Base-by-base conservation (phyloP, 805 yeast species). In the Spathaspora gorwiae region DNA sequence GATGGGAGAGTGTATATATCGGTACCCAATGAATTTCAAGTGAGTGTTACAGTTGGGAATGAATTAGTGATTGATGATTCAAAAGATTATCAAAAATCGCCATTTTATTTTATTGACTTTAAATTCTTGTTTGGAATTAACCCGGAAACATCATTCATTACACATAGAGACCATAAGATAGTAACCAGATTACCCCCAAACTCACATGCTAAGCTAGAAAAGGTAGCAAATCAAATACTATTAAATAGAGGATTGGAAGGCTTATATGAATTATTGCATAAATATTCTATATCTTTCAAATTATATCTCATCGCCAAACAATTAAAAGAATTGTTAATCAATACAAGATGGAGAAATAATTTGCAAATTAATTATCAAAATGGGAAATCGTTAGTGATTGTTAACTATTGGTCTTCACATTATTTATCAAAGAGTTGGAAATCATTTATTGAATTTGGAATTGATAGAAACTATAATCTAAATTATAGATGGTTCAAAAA, bases 71-170 rank as follows among this genome's bases (percentile, higher is more conserved):
- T 66, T 15, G 82, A 82, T 6, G 81, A 81, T 24, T 69, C 72
- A 2, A 71, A 69, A 3, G 76, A 77, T 34, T 67, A 68, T 51
- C 47, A 43, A 19, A 59, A 60, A 37, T 78, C 89, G 0, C 89
- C 89, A 12, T 83, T 86, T 54, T 87, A 83, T 57, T 73, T 89
- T 48, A 85, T 92, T 15, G 92, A 87, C 59, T 84, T 90, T 62
- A 74, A 79, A 45, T 77, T 90, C 45, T 66, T 76, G 19, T 83
- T 85, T 54, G 73, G 76, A 8, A 68, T 75, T 26, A 66, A 65
- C 48, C 70, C 64, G 5, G 72, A 66, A 40, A 62, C 64, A 1
- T 46, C 57, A 9, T 52, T 66, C 36, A 65, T 65, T 13, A 59
- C 68, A 12, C 65, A 66, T 43, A 51, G 52, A 24, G 56, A 59